These are phyloP conservation scores for Inosperma sp. DNA, from an alignment of 768 basidiomycete species.

Conservation along the genomic window DNA sequence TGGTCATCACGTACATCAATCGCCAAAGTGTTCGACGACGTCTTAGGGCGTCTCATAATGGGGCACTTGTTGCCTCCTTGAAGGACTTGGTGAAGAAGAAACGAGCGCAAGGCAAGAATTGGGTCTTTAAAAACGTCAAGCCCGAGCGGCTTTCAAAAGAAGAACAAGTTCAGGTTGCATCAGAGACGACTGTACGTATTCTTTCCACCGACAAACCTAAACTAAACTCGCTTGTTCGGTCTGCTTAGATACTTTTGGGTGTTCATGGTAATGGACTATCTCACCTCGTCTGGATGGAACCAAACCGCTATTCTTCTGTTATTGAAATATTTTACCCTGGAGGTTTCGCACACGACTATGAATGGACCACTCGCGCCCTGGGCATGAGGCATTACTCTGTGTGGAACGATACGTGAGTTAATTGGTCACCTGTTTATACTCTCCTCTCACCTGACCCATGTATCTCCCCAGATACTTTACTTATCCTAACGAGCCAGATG, in stretches of 20 bases:
- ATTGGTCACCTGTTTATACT: neutral
- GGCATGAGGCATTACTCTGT: constrained; percentile 66
- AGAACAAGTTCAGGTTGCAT: constrained; percentile 57
- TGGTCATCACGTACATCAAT: constrained; percentile 63
- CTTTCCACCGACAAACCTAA: neutral
- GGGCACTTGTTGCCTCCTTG: constrained; percentile 43
- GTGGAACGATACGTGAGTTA: constrained; percentile 69
- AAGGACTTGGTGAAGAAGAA: constrained; percentile 40
- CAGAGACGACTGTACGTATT: constrained; percentile 56
- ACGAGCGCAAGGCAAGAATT: constrained; percentile 29
- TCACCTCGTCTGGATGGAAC: constrained; percentile 72
- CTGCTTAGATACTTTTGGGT: constrained; percentile 51
- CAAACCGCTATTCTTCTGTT: constrained; percentile 62
- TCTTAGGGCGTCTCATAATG: constrained; percentile 49
- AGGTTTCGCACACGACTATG: constrained; percentile 76
- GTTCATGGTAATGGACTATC: constrained; percentile 74
- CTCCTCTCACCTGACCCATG: neutral
- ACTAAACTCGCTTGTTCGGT: constrained; percentile 3
- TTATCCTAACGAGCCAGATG: constrained; percentile 35
- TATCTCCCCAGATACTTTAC: constrained; percentile 31
- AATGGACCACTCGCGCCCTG: constrained; percentile 66
- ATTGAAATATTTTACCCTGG: constrained; percentile 76
- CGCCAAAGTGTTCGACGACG: constrained; percentile 51
- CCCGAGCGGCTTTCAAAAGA: constrained; percentile 63
- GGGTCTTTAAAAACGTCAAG: constrained; percentile 53